Evolutionary conservation across 2,329 filamentous ascomycete species (phyloP).

Genomic region (Pestalotiopsis fici): DNA sequence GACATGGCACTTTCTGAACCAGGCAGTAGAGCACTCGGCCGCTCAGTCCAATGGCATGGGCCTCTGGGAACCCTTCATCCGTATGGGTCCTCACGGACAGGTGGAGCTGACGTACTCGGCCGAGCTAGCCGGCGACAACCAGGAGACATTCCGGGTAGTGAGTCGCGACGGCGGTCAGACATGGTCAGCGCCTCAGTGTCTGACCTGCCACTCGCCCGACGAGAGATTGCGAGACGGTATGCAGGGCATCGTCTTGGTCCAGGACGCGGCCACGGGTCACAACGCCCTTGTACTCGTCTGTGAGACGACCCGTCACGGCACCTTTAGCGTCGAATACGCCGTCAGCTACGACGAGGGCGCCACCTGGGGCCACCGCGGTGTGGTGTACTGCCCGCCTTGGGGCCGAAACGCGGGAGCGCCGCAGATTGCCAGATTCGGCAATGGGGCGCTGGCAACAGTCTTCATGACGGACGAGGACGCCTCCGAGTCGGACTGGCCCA

Average conservation of each 20-base stretch:
- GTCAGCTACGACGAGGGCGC: conserved; percentile 44
- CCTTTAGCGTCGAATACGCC: conserved; percentile 44
- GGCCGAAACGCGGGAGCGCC: conserved; percentile 44
- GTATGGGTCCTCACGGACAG: conserved; percentile 32
- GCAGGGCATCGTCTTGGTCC: conserved; percentile 38
- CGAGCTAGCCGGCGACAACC: conserved; percentile 45
- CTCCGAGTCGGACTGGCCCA: conserved; percentile 35
- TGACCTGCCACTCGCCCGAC: conserved; percentile 34
- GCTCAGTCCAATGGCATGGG: conserved; percentile 42
- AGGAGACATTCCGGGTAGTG: conserved; percentile 49
- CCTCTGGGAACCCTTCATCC: conserved; percentile 53
- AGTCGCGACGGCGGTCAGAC: conserved; percentile 42
- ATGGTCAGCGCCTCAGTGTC: conserved; percentile 42
- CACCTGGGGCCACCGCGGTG: conserved; percentile 39
- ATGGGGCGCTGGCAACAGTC: conserved; percentile 39
- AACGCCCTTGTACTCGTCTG: conserved; percentile 45
- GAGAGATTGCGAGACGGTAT: conserved; percentile 44
- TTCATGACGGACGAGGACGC: conserved; percentile 50
- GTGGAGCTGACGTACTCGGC: conserved; percentile 47
- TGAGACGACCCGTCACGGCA: conserved; percentile 41
- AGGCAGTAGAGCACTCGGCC: conserved; percentile 43
- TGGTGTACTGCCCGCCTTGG: conserved; percentile 38
- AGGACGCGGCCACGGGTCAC: conserved; percentile 24
- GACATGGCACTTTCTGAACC: conserved; percentile 42
- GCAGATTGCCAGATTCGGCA: conserved; percentile 41